Base-by-base conservation (phyloP, 2,329 filamentous ascomycete species). In the Aspergillus sp. region DNA sequence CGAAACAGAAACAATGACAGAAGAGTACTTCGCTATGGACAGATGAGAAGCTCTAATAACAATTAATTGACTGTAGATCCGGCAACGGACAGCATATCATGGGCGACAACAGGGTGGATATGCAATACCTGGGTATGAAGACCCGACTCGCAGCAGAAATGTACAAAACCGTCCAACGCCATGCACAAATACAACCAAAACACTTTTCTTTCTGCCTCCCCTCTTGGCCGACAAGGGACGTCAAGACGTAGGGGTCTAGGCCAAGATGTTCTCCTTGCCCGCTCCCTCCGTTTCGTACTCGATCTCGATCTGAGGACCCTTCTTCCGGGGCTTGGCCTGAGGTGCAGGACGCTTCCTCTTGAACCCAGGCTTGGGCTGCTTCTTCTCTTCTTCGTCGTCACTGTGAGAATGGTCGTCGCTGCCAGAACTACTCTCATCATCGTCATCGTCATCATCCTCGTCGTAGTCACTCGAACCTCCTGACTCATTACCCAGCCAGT, bases 401-500 rank as follows among this genome's bases (percentile, higher is more conserved):
- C 42, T 72, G 43, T 73, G 73, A 8, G 69, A 70, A 4, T 73
- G 71, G 30, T 74, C 72, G n/a, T 60, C 59, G 34, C 54, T 57
- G 6, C 80, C 80, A 10, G 77, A 77, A 34, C 77, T 74, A n/a
- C 79, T 78, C 5, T 76, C 76, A 8, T 81, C 79, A 19, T 77
- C 77, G 4, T 77, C 77, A 4, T 71, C 72, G 10, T 81, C 71
- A n/a, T 71, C 71, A 3, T 71, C 70, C 4, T 71, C 71, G 30
- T 70, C 70, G 34, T 68, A 63, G 30, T 67, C 69, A 46, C 67
- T 71, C 34, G 73, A 73, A 43, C 75, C 75, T 1, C 68, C 74
- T 49, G 77, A 80, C 48, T 78, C 85, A 51, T 82, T 88, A 57
- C 84, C 89, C 43, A 96, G 75, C 91, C 91, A 97, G 62, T 97